These are phyloP conservation scores for Ceriops zippeliana DNA, from an alignment of 345 rosid genomes.

Conservation along the genomic window DNA sequence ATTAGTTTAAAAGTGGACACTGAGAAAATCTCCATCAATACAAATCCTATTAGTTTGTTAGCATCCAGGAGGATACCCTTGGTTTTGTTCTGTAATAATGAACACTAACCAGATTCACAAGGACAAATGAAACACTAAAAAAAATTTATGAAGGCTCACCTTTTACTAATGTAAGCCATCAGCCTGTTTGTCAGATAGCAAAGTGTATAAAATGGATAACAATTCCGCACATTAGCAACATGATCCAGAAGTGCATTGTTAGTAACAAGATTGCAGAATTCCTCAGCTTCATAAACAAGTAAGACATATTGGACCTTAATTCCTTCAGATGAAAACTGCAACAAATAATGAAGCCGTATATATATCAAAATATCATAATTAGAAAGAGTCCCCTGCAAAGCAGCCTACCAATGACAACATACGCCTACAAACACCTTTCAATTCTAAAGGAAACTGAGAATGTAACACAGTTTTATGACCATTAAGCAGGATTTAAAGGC, in stretches of 20 bases:
- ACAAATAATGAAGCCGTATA: slow-evolving; percentile 7
- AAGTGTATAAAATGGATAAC: slow-evolving; percentile 73
- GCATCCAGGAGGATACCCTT: no score
- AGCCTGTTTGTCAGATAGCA: slow-evolving; percentile 87
- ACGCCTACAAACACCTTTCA: neutral
- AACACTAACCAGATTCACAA: no score
- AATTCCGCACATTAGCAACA: slow-evolving; percentile 52
- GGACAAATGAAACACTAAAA: no score
- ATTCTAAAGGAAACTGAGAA: neutral
- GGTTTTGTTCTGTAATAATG: no score
- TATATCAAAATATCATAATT: neutral
- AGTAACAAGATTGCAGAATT: slow-evolving; percentile 69
- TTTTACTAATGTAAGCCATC: slow-evolving; percentile 69
- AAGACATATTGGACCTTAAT: slow-evolving; percentile 51
- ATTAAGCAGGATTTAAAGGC: neutral
- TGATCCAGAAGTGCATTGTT: slow-evolving; percentile 51
- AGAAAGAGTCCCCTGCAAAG: neutral
- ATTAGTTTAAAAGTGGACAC: no score
- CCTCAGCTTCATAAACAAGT: slow-evolving; percentile 74
- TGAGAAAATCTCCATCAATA: no score
- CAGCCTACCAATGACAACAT: neutral
- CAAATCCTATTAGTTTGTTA: no score
- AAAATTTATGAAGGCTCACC: slow-evolving; percentile 6
- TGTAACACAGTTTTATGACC: neutral
- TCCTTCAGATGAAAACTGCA: slow-evolving; percentile 58